Base-by-base conservation (phyloP, 495 filamentous ascomycete genomes). In the Aspergillus incahuasiensis region DNA sequence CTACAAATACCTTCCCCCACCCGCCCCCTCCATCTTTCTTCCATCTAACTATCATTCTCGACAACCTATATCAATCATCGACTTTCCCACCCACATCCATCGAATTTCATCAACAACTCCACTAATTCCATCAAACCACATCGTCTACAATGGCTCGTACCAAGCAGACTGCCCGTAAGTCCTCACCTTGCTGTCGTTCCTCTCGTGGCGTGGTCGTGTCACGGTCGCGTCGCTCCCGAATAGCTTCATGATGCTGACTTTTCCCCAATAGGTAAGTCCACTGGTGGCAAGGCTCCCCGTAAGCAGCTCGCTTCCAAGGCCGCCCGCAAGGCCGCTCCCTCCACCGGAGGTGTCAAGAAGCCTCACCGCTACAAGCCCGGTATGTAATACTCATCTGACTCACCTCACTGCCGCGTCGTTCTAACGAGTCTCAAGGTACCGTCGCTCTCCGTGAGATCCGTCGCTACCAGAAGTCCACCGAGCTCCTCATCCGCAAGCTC, bases 371-470 rank as follows among this genome's bases (percentile, higher is more conserved):
- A 99, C 76, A 99, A 97, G 92, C 94, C 94, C 74, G 92, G 92
- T 92, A 82, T 66, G 79, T 73, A 57, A 18, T 38, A 21, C 20
- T 12, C 9, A 39, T 19, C 22, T 15, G 5, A 21, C 45, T 16
- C 21, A 42, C n/a, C 16, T 12, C n/a, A 40, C n/a, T 25, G 52
- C 43, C 16, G 44, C 55, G 48, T 35, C 19, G 5, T 61, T 32
- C 73, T 82, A 71, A 78, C 25, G n/a, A 58, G 59, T 19, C 32
- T 24, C 22, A 55, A 85, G 85, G 85, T 82, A 99, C 94, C 82
- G 94, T 99, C 88, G 94, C 94, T 92, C 94, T 99, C 68, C 94
- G 94, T 92, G 94, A 99, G 83, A 99, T 99, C 75, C 95, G 94
- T 92, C 94, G 94, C 72, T 99, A 99, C 87, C 94, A 99, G 86